A percentile compares a stretch with the other conserved stretches of the same genome.
Evolutionary conservation across 2,329 filamentous ascomycete genomes (phyloP).

Genomic region (Sporothrix sp.): DNA sequence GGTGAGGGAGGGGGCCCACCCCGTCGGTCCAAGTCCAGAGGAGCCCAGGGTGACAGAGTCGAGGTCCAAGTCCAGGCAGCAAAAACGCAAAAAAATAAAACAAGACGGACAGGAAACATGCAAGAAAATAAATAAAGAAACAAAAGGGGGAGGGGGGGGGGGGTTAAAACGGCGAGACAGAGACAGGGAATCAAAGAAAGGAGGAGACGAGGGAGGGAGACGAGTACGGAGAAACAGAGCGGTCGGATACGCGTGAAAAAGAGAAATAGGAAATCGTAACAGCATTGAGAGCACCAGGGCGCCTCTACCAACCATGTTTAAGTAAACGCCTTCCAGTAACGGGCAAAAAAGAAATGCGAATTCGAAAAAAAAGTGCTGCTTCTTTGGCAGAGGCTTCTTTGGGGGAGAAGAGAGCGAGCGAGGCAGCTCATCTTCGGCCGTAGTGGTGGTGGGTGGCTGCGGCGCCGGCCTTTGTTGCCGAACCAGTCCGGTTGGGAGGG

Average conservation of each 20-base stretch:
- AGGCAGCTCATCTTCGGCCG: slow-evolving; percentile 10
- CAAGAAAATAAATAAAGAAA: not conserved
- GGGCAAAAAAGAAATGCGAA: not conserved
- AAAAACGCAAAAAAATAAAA: not conserved
- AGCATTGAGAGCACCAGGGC: not conserved
- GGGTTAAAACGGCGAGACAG: not conserved
- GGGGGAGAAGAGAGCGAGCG: not conserved
- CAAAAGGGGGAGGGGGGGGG: not conserved
- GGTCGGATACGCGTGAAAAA: not conserved
- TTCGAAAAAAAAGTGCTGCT: not conserved
- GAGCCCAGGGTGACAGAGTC: not conserved
- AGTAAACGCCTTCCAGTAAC: slow-evolving; percentile 3
- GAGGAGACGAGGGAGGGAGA: not conserved
- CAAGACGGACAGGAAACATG: not conserved
- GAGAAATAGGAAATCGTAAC: not conserved
- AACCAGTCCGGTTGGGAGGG: slow-evolving; percentile 16
- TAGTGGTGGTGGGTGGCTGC: slow-evolving; percentile 12
- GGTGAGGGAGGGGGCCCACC: not conserved
- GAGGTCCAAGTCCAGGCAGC: not conserved
- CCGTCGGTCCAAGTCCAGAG: not conserved
- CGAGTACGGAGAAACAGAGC: not conserved
- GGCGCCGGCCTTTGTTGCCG: slow-evolving; percentile 2
- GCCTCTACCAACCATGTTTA: slow-evolving; percentile 1
- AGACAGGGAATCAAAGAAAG: not conserved
- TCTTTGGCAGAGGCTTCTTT: not conserved